phyloP scores from a whole-genome alignment of 768 basidiomycete genomes.

The Lactarius psammicola region DNA sequence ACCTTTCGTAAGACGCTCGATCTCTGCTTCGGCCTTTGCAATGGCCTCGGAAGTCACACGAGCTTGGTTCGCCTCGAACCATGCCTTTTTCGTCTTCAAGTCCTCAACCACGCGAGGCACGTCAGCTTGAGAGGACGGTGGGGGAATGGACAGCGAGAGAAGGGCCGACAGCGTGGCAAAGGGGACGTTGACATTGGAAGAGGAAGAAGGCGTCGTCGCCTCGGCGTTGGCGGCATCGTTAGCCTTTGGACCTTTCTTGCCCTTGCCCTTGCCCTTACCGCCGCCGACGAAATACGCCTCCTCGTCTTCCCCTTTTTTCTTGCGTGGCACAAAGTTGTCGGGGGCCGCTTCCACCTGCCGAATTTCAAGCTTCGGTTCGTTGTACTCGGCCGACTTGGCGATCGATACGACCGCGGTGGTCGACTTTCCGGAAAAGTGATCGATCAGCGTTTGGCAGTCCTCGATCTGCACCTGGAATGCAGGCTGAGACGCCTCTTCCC shows the following conservation, averaged over 20 bases:
- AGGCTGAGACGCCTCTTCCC: conserved; percentile 87
- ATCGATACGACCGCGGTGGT: conserved; percentile 46
- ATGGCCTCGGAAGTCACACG: conserved; percentile 76
- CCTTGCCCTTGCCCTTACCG: conserved; percentile 58
- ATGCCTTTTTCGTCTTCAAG: conserved; percentile 89
- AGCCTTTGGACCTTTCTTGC: conserved; percentile 51
- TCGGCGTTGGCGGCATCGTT: conserved; percentile 37
- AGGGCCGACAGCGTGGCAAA: conserved; percentile 86
- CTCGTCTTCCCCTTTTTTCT: conserved; percentile 92
- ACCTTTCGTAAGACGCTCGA: conserved; percentile 56
- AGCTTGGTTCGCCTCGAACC: conserved; percentile 92
- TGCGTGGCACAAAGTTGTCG: conserved; percentile 69
- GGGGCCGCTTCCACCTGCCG: conserved; percentile 75
- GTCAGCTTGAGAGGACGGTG: conserved; percentile 74
- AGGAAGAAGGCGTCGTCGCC: conserved; percentile 36
- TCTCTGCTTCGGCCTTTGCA: conserved; percentile 74
- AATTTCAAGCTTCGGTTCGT: conserved; percentile 79
- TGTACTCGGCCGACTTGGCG: conserved; percentile 44
- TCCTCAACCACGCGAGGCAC: conserved; percentile 84
- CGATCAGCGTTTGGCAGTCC: conserved; percentile 92
- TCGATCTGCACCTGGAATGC: conserved; percentile 93
- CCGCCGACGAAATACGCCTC: conserved; percentile 74
- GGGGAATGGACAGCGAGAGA: conserved; percentile 83
- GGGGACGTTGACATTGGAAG: conserved; percentile 64
- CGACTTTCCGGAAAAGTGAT: conserved; percentile 72